phyloP scores from a whole-genome alignment of 257 asterid genomes.

The Forsythia viridissima region DNA sequence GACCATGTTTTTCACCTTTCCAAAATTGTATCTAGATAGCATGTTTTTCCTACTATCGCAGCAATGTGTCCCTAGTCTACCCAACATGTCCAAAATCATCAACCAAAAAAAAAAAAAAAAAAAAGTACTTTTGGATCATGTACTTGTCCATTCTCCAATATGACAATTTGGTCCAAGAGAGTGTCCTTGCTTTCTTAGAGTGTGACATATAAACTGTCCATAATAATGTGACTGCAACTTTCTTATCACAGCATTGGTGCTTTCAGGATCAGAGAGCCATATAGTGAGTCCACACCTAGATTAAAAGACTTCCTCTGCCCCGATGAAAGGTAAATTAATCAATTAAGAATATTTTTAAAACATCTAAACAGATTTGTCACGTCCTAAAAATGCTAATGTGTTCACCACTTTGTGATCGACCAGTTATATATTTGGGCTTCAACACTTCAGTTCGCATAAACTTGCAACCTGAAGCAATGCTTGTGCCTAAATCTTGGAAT shows the following conservation, averaged over 20 bases:
- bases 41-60: neutral
- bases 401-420: neutral
- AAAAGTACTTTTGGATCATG: neutral
- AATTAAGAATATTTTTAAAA: neutral
- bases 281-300: neutral
- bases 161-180: neutral
- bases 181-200: neutral
- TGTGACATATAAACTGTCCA: neutral
- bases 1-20: neutral
- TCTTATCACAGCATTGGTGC: neutral
- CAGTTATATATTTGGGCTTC: neutral
- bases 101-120: neutral
- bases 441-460: neutral
- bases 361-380: neutral
- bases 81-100: neutral
- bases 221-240: neutral
- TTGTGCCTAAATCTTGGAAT: neutral
- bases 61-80: neutral
- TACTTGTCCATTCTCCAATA: neutral
- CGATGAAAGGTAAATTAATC: neutral
- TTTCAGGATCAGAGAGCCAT: neutral
- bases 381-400: neutral
- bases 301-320: neutral
- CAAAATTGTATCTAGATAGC: neutral
- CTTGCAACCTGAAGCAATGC: neutral